Evolutionary conservation across 345 rosid species (phyloP).

Genomic region (Cardamine chenopodiifolia): DNA sequence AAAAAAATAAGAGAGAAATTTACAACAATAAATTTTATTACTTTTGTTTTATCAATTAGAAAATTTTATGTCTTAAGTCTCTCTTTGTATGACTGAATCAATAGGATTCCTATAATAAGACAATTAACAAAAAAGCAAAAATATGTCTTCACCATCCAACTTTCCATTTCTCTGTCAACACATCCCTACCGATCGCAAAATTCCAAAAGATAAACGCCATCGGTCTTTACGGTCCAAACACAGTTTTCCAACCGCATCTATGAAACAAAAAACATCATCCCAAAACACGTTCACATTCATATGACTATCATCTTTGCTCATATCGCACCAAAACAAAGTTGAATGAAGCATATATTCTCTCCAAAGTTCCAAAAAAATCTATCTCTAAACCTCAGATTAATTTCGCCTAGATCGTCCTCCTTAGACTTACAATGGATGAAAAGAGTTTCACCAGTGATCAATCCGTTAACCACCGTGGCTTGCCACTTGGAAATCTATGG

Average conservation of each 20-base stretch:
- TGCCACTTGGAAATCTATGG: conserved; percentile 32
- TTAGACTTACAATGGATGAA: conserved; percentile 45
- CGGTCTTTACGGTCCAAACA: conserved; percentile 43
- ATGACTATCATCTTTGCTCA: conserved; percentile 29
- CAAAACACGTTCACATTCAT: conserved; percentile 38
- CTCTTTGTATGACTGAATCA: not conserved
- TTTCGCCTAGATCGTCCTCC: conserved; percentile 44
- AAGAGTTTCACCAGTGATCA: conserved; percentile 7
- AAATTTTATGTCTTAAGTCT: not conserved
- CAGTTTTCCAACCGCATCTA: conserved; percentile 44
- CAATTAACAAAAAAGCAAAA: not conserved
- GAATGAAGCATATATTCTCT: conserved; percentile 20
- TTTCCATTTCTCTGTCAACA: conserved; percentile 28
- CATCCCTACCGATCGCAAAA: conserved; percentile 2
- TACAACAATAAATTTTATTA: no score
- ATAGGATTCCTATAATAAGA: not conserved
- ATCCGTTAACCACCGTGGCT: conserved; percentile 30
- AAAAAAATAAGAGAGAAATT: no score
- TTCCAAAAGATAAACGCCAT: conserved; percentile 45
- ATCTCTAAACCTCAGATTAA: not conserved
- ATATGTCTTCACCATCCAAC: conserved; percentile 19
- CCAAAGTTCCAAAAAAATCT: conserved; percentile 38
- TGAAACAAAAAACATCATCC: conserved; percentile 37
- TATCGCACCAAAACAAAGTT: conserved; percentile 49
- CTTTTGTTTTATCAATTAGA: no score